Evolutionary conservation across 2,329 filamentous ascomycete species (phyloP), one percentile per base, ranked within the genome.

Genomic region (Fusarium virguliforme): DNA sequence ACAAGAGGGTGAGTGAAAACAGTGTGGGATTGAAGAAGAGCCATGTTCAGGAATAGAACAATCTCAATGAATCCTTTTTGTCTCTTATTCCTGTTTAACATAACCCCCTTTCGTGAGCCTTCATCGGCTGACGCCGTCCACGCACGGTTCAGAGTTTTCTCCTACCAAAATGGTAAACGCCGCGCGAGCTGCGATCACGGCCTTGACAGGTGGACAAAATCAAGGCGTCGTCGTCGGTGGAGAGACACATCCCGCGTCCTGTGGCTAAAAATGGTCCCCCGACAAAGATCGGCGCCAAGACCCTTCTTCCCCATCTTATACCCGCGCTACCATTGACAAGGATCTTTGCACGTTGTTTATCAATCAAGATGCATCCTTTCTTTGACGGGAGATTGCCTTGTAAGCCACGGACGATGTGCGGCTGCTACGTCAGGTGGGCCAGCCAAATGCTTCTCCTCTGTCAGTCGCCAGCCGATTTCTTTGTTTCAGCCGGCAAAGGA

Each of bases 291-390:
- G 28, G 46, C 69, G 54, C 65, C 58, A 65, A 62, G 30, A 35
- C 48, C 30, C 28, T 32, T 12, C 26, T 50, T 50, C 43, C 40
- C 57, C 60, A 64, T 43, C 50, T 57, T 68, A 53, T 60, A 51
- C 30, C 43, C 40, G 34, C 41, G 18, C 37, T 51, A 40, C 38
- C 37, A 64, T 50, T 53, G 50, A 48, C 56, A 67, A 65, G 43
- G 53, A 38, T 64, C 48, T 48, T 60, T 54, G 64, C 58, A 69
- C 60, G 53, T 71, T 57, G n/a, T 62, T 70, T 71, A 71, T 67
- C 68, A 70, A 71, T 71, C 68, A 48, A 32, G 9, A n/a, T 53
- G 57, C 57, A 41, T 60, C 32, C 18, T 18, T 54, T 12, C 43
- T 50, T 50, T 50, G 26, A 50, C 26, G 43, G 26, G 15, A 50